Percentiles rank a stretch among this genome's conserved stretches.
Evolutionary conservation across 2,329 filamentous ascomycete species (phyloP).

Genomic region (Penicillium palitans): DNA sequence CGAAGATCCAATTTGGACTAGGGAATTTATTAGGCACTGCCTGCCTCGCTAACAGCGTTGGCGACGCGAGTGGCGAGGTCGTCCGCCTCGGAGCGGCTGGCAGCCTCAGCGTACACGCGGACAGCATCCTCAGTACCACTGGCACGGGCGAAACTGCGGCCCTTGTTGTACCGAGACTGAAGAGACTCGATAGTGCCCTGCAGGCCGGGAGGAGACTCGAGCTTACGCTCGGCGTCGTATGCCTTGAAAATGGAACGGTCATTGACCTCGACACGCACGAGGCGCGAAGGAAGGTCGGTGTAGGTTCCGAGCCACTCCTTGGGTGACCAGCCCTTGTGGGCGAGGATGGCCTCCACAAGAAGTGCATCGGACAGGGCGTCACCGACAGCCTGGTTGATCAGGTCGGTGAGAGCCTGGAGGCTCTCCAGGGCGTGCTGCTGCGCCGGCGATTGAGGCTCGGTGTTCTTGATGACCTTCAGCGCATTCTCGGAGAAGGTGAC

Average conservation of each 20-base stretch:
- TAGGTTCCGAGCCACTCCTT: conserved; percentile 93
- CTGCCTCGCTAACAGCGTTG: conserved; percentile 66
- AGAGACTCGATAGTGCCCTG: conserved; percentile 84
- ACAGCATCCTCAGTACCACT: conserved; percentile 96
- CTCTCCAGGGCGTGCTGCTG: conserved; percentile 87
- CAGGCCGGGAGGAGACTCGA: conserved; percentile 74
- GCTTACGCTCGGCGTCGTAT: conserved; percentile 85
- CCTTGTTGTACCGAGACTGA: conserved; percentile 87
- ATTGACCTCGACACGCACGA: conserved; percentile 87
- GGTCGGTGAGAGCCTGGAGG: conserved; percentile 76
- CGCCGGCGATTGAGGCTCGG: conserved; percentile 83
- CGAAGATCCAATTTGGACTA: background rate
- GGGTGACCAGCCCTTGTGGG: conserved; percentile 88
- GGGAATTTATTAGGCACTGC: conserved; percentile 26
- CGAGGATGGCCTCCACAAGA: conserved; percentile 91
- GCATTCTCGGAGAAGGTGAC: conserved; percentile 90
- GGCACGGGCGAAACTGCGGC: conserved; percentile 85
- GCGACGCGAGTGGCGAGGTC: conserved; percentile 84
- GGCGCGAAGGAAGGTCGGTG: conserved; percentile 87
- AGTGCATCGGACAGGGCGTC: conserved; percentile 96
- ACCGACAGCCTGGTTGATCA: conserved; percentile 98
- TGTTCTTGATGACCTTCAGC: conserved; percentile 72
- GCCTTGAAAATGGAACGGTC: conserved; percentile 89
- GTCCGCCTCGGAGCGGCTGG: conserved; percentile 83
- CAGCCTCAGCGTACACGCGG: conserved; percentile 92